Conservation (phyloP, 164 flowering plant species). For the Aristolochia californica region DNA sequence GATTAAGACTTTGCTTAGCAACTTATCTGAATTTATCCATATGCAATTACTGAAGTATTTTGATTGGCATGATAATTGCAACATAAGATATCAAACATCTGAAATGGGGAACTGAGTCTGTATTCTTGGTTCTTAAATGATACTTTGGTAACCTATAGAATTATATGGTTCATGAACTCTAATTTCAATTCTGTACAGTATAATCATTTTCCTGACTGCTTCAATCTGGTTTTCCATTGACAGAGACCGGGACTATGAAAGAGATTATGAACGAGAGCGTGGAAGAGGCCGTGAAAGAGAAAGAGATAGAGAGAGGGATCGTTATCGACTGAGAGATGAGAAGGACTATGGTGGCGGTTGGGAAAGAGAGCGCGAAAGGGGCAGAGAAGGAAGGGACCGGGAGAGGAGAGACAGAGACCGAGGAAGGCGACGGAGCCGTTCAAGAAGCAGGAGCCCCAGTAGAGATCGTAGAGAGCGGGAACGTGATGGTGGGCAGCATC, state of each 20-base stretch:
- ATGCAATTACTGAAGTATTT: no score
- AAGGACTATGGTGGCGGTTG: conserved; percentile 67
- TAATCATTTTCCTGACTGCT: no score
- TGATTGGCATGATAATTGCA: no score
- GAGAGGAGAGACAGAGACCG: conserved; percentile 80
- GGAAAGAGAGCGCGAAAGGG: conserved; percentile 25
- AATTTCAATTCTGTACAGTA: no score
- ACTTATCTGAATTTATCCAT: no score
- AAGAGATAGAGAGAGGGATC: conserved; percentile 50
- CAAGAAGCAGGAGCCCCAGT: conserved; percentile 64
- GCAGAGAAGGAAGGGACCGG: conserved; percentile 30
- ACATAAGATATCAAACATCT: no score
- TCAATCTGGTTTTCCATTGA: not conserved
- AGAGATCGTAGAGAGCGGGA: conserved; percentile 35
- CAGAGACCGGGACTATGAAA: conserved; percentile 20
- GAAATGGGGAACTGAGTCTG: no score
- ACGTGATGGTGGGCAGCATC: conserved; percentile 49
- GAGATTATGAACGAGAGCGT: conserved; percentile 32
- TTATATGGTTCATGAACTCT: no score
- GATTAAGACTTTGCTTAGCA: no score
- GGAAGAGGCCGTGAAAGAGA: conserved; percentile 44
- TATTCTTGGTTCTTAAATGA: no score
- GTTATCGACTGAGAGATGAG: conserved; percentile 58
- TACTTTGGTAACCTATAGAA: no score
- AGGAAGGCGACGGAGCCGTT: conserved; percentile 69